These are phyloP conservation scores for Schwanniomyces vanrijiae DNA, from an alignment of 805 yeast species.

Conservation along the genomic window DNA sequence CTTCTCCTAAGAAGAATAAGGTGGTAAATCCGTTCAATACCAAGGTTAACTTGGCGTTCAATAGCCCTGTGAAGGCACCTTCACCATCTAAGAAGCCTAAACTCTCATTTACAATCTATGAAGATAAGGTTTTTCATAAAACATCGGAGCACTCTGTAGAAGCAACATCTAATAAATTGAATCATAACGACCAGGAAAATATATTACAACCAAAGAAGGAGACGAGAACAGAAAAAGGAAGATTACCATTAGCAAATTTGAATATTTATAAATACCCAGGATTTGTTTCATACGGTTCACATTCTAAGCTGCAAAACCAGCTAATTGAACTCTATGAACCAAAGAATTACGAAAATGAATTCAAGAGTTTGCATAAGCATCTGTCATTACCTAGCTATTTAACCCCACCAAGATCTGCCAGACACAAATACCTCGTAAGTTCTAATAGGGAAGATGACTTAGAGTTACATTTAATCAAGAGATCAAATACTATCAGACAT, in stretches of 20 bases:
- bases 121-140: constrained; percentile 11
- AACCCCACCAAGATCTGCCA: constrained; percentile 32
- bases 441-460: constrained; percentile 19
- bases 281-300: constrained; percentile 12
- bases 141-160: neutral
- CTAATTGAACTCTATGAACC: constrained; percentile 33
- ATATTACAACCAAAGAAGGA: constrained; percentile 32
- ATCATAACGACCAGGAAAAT: constrained; percentile 42
- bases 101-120: constrained; percentile 20
- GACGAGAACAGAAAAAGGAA: constrained; percentile 4
- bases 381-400: constrained; percentile 31
- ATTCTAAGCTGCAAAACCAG: constrained; percentile 9
- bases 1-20: constrained; percentile 12
- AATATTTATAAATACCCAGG: constrained; percentile 32
- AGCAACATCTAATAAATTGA: constrained; percentile 15
- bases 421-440: constrained; percentile 18
- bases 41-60: neutral
- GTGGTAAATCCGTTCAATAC: constrained; percentile 7
- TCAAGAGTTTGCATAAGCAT: constrained; percentile 27
- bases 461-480: constrained; percentile 19
- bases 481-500: constrained; percentile 19
- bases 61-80: neutral
- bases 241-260: constrained; percentile 29
- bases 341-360: constrained; percentile 24
- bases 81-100: constrained; percentile 14